These are phyloP conservation scores for Fusarium citri DNA, from an alignment of 2,329 filamentous ascomycete species.

Conservation along the genomic window DNA sequence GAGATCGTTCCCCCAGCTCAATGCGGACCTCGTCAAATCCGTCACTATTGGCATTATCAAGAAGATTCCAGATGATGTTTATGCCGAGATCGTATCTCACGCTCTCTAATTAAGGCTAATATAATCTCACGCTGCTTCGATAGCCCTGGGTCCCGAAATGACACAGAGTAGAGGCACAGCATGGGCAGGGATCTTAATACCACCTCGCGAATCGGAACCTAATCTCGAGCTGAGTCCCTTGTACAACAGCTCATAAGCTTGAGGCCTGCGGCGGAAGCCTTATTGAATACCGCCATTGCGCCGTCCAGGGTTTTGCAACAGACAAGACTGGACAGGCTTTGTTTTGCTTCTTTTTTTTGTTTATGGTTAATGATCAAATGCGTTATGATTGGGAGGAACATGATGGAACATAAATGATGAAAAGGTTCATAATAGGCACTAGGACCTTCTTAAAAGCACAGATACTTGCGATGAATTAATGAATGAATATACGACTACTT, in stretches of 20 bases:
- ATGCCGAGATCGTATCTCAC: conserved; percentile 88
- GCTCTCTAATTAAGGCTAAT: conserved; percentile 67
- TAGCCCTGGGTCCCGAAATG: conserved; percentile 7
- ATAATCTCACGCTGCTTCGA: background rate
- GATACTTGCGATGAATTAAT: conserved; percentile 18
- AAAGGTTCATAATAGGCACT: background rate
- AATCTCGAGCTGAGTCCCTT: conserved; percentile 16
- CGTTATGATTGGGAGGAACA: conserved; percentile 24
- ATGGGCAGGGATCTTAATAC: conserved; percentile 29
- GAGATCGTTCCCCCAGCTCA: conserved; percentile 85
- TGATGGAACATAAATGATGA: conserved; percentile 21
- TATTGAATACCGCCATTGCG: background rate
- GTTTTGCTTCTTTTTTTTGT: background rate
- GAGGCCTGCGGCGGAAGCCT: conserved; percentile 4
- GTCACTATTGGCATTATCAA: conserved; percentile 87
- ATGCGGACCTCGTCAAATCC: conserved; percentile 85
- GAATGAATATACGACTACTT: conserved; percentile 39
- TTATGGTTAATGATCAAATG: conserved; percentile 36
- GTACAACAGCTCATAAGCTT: conserved; percentile 1
- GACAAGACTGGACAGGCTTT: background rate
- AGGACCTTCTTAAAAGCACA: background rate
- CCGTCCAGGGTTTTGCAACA: background rate
- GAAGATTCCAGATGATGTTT: conserved; percentile 91
- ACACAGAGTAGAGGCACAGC: conserved; percentile 5
- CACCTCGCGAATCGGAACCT: conserved; percentile 30